These are phyloP conservation scores for Thalassiosira mediterranea DNA, from an alignment of 352 stramenopile species.

Conservation along the genomic window DNA sequence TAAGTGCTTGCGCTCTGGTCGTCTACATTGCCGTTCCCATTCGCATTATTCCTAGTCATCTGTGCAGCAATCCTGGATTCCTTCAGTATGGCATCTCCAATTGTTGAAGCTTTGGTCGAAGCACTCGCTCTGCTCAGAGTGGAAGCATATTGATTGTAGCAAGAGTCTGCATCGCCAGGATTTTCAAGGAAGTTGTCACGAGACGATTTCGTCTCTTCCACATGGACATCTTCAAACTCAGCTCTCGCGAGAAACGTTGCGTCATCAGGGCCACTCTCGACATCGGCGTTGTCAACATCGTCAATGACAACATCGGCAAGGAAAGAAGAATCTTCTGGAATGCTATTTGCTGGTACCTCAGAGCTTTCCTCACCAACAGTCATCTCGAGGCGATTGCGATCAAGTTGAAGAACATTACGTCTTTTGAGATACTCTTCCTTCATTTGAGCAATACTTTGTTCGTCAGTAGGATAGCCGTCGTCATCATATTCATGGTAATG, in stretches of 20 bases:
- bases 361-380: slow-evolving; percentile 1
- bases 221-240: slow-evolving; percentile 18
- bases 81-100: slow-evolving; percentile 32
- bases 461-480: slow-evolving; percentile 34
- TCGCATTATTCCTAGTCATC: slow-evolving; percentile 5
- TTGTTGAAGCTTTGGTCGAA: slow-evolving; percentile 20
- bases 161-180: slow-evolving; percentile 12
- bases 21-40: neutral
- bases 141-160: slow-evolving; percentile 36
- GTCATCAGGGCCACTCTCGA: slow-evolving; percentile 14
- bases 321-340: slow-evolving; percentile 6
- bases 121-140: slow-evolving; percentile 36
- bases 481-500: slow-evolving; percentile 12
- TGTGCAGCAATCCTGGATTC: slow-evolving; percentile 15
- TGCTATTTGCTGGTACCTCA: neutral
- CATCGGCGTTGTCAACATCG: neutral
- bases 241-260: slow-evolving; percentile 26
- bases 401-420: slow-evolving; percentile 21
- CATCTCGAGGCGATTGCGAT: slow-evolving; percentile 26
- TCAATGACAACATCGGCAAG: neutral
- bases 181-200: neutral
- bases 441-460: slow-evolving; percentile 9
- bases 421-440: slow-evolving; percentile 10
- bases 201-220: neutral
- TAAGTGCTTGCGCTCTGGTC: slow-evolving; percentile 25